phyloP scores from a whole-genome alignment of 2,329 filamentous ascomycete species.

The Drechslerella stenobrocha region DNA sequence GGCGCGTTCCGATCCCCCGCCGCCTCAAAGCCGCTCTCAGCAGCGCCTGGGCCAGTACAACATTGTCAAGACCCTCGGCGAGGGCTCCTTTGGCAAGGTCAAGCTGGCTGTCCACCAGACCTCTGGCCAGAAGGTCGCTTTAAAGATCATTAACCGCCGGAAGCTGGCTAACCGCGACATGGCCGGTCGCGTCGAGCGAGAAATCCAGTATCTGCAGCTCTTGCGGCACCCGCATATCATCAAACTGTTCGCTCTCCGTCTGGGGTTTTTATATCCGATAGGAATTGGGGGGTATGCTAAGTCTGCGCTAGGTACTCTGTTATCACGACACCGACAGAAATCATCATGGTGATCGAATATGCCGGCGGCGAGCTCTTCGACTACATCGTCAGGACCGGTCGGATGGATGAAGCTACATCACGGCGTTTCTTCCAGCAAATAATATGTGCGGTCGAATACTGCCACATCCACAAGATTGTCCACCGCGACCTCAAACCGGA shows the following conservation, averaged over 20 bases:
- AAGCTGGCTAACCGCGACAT: slow-evolving; percentile 97
- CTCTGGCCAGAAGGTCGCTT: slow-evolving; percentile 89
- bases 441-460: slow-evolving; percentile 97
- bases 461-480: slow-evolving; percentile 97
- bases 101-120: slow-evolving; percentile 92
- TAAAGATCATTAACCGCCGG: slow-evolving; percentile 96
- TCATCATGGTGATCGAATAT: slow-evolving; percentile 99
- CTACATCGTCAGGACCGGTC: slow-evolving; percentile 92
- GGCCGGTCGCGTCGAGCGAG: slow-evolving; percentile 93
- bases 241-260: slow-evolving; percentile 71
- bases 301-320: slow-evolving; percentile 74
- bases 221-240: slow-evolving; percentile 97
- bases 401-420: slow-evolving; percentile 88
- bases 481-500: slow-evolving; percentile 97
- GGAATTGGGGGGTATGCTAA: slow-evolving; percentile 51
- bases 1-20: slow-evolving; percentile 62
- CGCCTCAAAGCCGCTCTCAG: slow-evolving; percentile 66
- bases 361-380: slow-evolving; percentile 96
- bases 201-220: slow-evolving; percentile 96
- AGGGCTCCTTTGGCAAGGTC: slow-evolving; percentile 98
- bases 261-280: slow-evolving; percentile 1
- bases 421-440: slow-evolving; percentile 99
- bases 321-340: slow-evolving; percentile 89
- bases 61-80: slow-evolving; percentile 84
- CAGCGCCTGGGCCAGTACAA: slow-evolving; percentile 83